Evolutionary conservation across 2,329 filamentous ascomycete species (phyloP).

Genomic region (Davidsoniella virescens): DNA sequence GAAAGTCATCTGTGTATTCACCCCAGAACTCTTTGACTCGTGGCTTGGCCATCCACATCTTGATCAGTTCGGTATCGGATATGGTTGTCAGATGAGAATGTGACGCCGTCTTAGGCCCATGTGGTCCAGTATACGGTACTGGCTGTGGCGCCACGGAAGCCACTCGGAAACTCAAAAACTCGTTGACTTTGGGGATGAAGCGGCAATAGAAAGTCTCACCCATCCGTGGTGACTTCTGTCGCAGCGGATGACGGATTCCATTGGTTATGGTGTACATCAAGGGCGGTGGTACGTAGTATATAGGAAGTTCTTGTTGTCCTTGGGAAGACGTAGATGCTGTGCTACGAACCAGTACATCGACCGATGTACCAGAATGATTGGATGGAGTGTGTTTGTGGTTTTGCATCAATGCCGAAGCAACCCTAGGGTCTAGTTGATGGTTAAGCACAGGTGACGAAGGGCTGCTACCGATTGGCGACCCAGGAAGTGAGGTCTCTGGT

Average conservation of each 20-base stretch:
- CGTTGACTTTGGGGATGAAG: conserved; percentile 63
- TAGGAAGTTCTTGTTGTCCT: conserved; percentile 49
- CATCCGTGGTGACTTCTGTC: conserved; percentile 77
- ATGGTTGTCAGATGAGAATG: conserved; percentile 27
- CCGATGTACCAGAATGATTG: conserved; percentile 61
- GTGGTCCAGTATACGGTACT: conserved; percentile 47
- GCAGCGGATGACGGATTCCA: conserved; percentile 66
- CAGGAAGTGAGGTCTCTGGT: conserved; percentile 24
- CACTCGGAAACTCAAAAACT: conserved; percentile 79
- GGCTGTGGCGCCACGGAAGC: conserved; percentile 52
- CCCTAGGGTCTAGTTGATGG: too few species aligned
- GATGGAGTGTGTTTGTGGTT: conserved; percentile 32
- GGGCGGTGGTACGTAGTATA: conserved; percentile 75
- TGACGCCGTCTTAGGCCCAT: conserved; percentile 22
- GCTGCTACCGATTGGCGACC: conserved; percentile 20
- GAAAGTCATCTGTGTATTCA: conserved; percentile 45
- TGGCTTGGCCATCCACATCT: conserved; percentile 77
- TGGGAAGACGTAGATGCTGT: too few species aligned
- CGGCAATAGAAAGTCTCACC: conserved; percentile 84
- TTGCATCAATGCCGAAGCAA: too few species aligned
- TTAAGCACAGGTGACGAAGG: conserved; percentile 21
- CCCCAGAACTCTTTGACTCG: conserved; percentile 82
- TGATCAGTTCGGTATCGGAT: conserved; percentile 45
- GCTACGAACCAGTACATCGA: too few species aligned
- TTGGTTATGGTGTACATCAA: conserved; percentile 67